Evolutionary conservation across 1,284 basidiomycete genomes (phyloP).

Genomic region (Rhodotorula sp.): DNA sequence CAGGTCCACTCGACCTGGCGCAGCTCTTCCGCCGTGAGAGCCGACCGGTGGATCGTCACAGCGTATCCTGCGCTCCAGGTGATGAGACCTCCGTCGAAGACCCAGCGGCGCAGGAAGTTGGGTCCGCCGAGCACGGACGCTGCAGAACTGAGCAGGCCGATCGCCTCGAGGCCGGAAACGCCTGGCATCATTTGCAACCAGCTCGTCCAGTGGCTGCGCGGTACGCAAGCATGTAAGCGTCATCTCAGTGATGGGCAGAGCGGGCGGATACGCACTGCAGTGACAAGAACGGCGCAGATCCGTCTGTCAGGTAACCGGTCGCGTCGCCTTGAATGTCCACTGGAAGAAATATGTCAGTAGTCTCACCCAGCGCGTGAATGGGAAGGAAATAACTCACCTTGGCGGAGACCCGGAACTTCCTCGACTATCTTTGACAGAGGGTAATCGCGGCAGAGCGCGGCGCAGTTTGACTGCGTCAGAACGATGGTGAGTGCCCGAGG

Average conservation of each 20-base stretch:
- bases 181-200: conserved; percentile 30
- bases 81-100: conserved; percentile 34
- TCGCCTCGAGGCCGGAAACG: not conserved
- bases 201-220: conserved; percentile 38
- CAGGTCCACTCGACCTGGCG: conserved; percentile 22
- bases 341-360: not conserved
- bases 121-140: conserved; percentile 33
- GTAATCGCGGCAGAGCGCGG: conserved; percentile 22
- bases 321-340: conserved; percentile 34
- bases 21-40: conserved; percentile 12
- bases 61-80: conserved; percentile 18
- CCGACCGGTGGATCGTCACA: conserved; percentile 20
- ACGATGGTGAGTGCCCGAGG: not conserved
- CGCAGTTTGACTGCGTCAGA: conserved; percentile 27
- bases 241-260: not conserved
- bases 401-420: conserved; percentile 32
- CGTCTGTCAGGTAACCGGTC: conserved; percentile 21
- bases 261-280: conserved; percentile 9
- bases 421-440: conserved; percentile 33
- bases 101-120: conserved; percentile 40
- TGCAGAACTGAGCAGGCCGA: conserved; percentile 29
- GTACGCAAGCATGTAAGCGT: not conserved
- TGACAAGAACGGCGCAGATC: conserved; percentile 18
- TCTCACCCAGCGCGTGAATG: too few relatives aligned
- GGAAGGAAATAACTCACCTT: conserved; percentile 2